Base-by-base conservation (phyloP, 2,329 filamentous ascomycete genomes). In the Rhinocladiella similis region DNA sequence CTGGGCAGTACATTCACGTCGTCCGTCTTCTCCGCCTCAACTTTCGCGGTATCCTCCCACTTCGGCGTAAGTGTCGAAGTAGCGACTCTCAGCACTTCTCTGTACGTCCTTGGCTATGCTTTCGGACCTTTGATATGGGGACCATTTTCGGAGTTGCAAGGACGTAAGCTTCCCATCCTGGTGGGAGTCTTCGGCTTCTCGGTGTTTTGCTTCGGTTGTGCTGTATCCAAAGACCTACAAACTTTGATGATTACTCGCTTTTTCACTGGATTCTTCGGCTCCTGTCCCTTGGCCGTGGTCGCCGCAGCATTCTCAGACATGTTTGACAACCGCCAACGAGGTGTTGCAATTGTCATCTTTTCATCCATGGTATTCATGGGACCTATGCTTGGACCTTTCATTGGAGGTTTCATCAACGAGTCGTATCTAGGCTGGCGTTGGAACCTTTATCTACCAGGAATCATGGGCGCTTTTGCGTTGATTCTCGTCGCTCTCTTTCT, bases 1-100 rank as follows among this genome's bases (percentile, higher is more conserved):
- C 47, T 67, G 25, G 84, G 77, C 57, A 81, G 79, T 9, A 83
- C 81, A 1, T 71, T 85, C 41, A 73, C 75, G 16, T 75, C 80
- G 1, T 82, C 3, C 71, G 85, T 91, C 67, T 91, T 90, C 74
- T 90, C 87, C 1, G 75, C 85, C 20, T 86, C 87, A 5, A 90
- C 85, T 1, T 62, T 65, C 6, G 68, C 76, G 16, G 77, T 91
- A 10, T 80, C 83, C 3, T 54, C 57, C 2, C 71, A 85, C 64
- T 92, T 85, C 64, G 63, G 77, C 58, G 86, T 91, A 47, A 71
- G 71, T 3, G 65, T 60, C 1, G 72, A 75, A 57, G 75, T 77
- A 9, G 69, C 69, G 3, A 65, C 72, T 10, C 66, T 76, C 5
- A 74, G 73, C 14, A 67, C 75, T 10, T 73, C 69, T 1, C 62